Base-by-base conservation (phyloP, 257 asterid species). In the Mitragyna speciosa region DNA sequence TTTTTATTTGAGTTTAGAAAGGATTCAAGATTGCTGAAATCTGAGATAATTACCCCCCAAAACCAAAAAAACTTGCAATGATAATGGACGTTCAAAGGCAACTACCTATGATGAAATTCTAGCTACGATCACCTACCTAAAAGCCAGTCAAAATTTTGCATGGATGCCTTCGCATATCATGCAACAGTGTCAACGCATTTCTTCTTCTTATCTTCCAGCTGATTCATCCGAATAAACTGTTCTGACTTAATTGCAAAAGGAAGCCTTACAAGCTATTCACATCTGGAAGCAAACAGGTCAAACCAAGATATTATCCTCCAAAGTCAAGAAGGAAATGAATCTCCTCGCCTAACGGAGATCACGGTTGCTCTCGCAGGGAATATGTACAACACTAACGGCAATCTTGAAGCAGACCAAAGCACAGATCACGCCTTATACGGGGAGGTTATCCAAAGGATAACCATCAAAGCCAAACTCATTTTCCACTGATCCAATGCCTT, bases 381-480 rank as follows among this genome's bases (percentile, higher is more conserved):
- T 89, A 89, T 85, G 88, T 88, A 91, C 91, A 89, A 85, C 79
- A 84, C 68, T 83, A 79, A 70, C 45, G 30, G 22, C 11, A 54
- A 36, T 63, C 66, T 36, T 72, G 47, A 39, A 67, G 70, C 28
- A 73, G 49, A 45, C 77, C 74, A 78, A 69, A 54, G 72, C 68
- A 54, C 31, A 48, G 26, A 16, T 61, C 78, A n/a, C 22, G 52
- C 22, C 6, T 61, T 84, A 94, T 61, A 91, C 96, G 0, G 97
- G 93, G 71, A 90, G 93, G 77, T 93, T 89, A 78, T 93, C 97
- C 86, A 88, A 73, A 45, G 87, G 86, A 84, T 89, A 89, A 16
- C 89, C 93, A 66, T 93, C 96, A 17, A 85, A 89, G 72, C 91
- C 93, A 77, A 91, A 89, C 76, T 95, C 97, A 24, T n/a, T 87